These are phyloP conservation scores for Coemansia sp. DNA, from an alignment of 192 early-diverging fungal genomes.

Conservation along the genomic window DNA sequence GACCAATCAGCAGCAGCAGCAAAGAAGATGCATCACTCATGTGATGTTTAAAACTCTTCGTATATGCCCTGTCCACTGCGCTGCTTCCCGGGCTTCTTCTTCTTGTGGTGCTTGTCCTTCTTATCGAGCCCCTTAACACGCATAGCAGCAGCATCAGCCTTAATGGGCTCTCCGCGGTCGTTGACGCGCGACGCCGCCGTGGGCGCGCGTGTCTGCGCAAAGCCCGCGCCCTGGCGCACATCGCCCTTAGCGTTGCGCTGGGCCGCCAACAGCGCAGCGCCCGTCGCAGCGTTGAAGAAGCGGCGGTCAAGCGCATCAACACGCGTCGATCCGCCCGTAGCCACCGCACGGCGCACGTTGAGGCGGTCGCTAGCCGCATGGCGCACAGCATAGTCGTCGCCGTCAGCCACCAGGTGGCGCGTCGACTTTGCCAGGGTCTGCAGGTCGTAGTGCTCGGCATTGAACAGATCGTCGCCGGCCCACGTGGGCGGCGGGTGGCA, in stretches of 20 bases:
- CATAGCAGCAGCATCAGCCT: slow-evolving; percentile 54
- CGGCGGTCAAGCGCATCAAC: slow-evolving; percentile 36
- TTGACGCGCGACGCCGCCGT: slow-evolving; percentile 39
- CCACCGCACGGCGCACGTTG: slow-evolving; percentile 57
- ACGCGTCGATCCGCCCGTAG: slow-evolving; percentile 41
- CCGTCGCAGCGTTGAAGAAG: slow-evolving; percentile 26
- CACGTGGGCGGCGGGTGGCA: slow-evolving; percentile 72
- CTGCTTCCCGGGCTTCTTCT: slow-evolving; percentile 74
- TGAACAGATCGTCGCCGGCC: slow-evolving; percentile 72
- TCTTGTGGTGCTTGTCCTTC: slow-evolving; percentile 57
- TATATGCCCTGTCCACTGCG: slow-evolving; percentile 63
- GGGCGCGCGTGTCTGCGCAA: slow-evolving; percentile 33
- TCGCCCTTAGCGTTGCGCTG: slow-evolving; percentile 32
- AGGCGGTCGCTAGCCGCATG: slow-evolving; percentile 59
- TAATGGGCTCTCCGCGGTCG: slow-evolving; percentile 59
- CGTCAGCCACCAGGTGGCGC: slow-evolving; percentile 48
- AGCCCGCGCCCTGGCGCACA: slow-evolving; percentile 39
- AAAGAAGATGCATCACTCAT: background rate
- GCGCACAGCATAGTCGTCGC: slow-evolving; percentile 49
- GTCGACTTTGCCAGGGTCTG: slow-evolving; percentile 40
- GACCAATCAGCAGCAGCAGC: slow-evolving; percentile 12
- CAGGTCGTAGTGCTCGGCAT: slow-evolving; percentile 75
- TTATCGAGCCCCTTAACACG: slow-evolving; percentile 6
- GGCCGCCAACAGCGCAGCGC: slow-evolving; percentile 19
- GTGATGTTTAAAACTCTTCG: slow-evolving; percentile 10